Evolutionary conservation across 768 basidiomycete species (phyloP), one percentile per base, ranked within the genome.

Genomic region (Heimioporus sp.): DNA sequence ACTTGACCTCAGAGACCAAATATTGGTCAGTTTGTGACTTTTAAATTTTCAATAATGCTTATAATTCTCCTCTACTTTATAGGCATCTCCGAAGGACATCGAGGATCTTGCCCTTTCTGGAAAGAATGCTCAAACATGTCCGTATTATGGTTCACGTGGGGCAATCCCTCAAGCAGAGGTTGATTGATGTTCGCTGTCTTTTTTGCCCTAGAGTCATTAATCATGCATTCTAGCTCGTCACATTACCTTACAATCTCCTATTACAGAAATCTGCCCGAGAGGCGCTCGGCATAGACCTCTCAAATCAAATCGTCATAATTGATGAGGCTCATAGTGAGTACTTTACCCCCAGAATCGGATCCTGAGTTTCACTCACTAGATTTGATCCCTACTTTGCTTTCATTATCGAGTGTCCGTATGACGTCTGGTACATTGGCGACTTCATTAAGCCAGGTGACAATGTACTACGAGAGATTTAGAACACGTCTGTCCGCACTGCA

Each of bases 281-380:
- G 61, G 85, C 92, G 0, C 76, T 98, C 0, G 89, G 89, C 2
- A 94, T 99, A 52, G 81, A 91, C 62, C 73, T 97, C 41, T 87
- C 79, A 11, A 80, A 86, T 61, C 92, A 97, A 60, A 76, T 98
- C 16, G 81, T 99, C 30, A 78, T 98, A 20, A 83, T 99, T 48
- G 96, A 99, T 63, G 96, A 99, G 73, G 96, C 96, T 0, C 96
- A 99, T 69, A 98, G 92, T 94, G 60, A 51, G 90, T 73, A 17
- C 10, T 30, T 62, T 4, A 35, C 48, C 49, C 42, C 38, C 43
- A n/a, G 28, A 16, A 15, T 42, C 21, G 9, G 47, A 43, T 39
- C 52, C 32, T 39, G 39, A n/a, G 11, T 16, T 13, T 41, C 40
- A 60, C 19, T 49, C 21, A 44, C 48, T 52, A 95, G 92, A 97